Evolutionary conservation across 352 stramenopile genomes (phyloP).

Genomic region (Pilasporangium apinafurcum): DNA sequence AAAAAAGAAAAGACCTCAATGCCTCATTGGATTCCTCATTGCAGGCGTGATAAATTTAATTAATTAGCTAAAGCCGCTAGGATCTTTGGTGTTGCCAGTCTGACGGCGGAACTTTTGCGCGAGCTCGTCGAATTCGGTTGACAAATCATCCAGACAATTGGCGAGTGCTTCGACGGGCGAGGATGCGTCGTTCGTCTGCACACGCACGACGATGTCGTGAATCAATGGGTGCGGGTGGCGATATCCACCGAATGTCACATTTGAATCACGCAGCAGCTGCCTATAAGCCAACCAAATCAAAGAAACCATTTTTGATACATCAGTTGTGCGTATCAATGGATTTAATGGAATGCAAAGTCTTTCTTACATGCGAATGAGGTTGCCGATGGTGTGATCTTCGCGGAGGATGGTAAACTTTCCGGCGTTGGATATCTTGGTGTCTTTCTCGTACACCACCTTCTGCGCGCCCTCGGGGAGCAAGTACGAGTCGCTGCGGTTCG

Average conservation of each 20-base stretch:
- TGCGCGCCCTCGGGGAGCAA: constrained; percentile 77
- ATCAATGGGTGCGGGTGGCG: constrained; percentile 95
- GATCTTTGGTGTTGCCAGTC: constrained; percentile 80
- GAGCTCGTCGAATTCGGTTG: constrained; percentile 84
- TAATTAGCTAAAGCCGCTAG: constrained; percentile 73
- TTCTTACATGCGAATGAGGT: constrained; percentile 95
- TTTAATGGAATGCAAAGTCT: too few relatives aligned
- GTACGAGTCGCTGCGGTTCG: constrained; percentile 79
- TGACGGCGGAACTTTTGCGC: constrained; percentile 77
- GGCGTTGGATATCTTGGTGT: constrained; percentile 97
- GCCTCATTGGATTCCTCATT: not conserved
- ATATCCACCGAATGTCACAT: constrained; percentile 94
- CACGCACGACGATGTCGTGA: constrained; percentile 93
- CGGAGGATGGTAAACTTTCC: constrained; percentile 97
- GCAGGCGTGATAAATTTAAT: not conserved
- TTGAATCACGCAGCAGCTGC: constrained; percentile 84
- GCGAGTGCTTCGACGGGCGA: constrained; percentile 75
- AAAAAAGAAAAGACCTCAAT: too few relatives aligned
- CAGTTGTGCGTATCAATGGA: too few relatives aligned
- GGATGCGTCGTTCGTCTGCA: constrained; percentile 87
- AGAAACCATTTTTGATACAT: too few relatives aligned
- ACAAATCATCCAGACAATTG: constrained; percentile 82
- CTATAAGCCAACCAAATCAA: too few relatives aligned
- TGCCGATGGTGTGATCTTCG: constrained; percentile 98
- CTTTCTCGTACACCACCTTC: constrained; percentile 94